Percentiles rank a stretch among this genome's conserved stretches.
phyloP scores from a whole-genome alignment of 805 yeast genomes.

The Wickerhamomyces hampshirensis region DNA sequence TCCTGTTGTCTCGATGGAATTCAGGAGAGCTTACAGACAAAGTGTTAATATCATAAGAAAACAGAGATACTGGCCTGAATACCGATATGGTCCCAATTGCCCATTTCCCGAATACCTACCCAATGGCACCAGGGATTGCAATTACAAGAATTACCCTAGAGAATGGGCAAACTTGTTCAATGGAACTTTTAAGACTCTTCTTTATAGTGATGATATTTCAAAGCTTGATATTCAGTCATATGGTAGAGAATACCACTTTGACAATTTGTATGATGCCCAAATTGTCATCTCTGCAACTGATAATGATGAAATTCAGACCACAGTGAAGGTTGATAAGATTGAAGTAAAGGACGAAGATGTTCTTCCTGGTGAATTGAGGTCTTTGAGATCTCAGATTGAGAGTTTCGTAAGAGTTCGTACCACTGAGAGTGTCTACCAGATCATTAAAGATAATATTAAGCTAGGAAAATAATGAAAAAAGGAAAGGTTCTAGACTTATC shows the following conservation, averaged over 20 bases:
- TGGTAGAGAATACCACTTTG: background rate
- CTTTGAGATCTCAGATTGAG: no score
- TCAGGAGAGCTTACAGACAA: background rate
- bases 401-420: no score
- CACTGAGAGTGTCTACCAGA: no score
- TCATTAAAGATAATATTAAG: no score
- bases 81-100: background rate
- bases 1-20: background rate
- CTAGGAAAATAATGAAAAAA: no score
- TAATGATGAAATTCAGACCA: background rate
- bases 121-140: background rate
- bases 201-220: background rate
- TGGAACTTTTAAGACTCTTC: background rate
- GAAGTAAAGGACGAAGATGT: background rate
- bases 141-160: background rate
- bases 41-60: background rate
- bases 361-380: no score
- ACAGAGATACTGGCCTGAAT: background rate
- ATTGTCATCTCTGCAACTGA: background rate
- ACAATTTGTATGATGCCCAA: background rate
- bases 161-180: background rate
- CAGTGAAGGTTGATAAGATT: background rate
- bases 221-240: background rate
- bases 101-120: background rate
- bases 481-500: no score